Percentiles rank a stretch among this genome's conserved stretches.
phyloP scores from a whole-genome alignment of 768 basidiomycete species.

The Rhizopogon sp. region DNA sequence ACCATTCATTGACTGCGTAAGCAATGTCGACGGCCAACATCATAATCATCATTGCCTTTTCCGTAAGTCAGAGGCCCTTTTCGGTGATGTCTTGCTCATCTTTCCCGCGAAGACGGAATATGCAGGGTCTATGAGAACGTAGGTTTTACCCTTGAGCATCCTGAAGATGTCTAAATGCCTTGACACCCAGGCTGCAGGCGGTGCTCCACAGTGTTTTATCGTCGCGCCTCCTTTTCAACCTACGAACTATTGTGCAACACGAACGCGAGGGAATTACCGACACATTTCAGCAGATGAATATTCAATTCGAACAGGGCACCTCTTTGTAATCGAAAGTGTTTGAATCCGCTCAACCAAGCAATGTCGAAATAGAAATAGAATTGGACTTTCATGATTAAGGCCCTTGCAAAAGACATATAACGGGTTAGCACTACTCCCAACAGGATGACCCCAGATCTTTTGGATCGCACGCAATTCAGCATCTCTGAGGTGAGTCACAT shows the following conservation, averaged over 20 bases:
- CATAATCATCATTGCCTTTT: neutral
- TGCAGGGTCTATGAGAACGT: too few species aligned
- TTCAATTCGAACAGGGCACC: neutral
- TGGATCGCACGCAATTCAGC: slow-evolving; percentile 49
- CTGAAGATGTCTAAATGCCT: too few species aligned
- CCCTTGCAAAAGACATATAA: slow-evolving; percentile 36
- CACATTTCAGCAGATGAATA: neutral
- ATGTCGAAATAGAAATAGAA: neutral
- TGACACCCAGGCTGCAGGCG: too few species aligned
- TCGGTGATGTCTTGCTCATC: neutral
- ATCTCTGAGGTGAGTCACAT: slow-evolving; percentile 37
- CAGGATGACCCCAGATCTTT: slow-evolving; percentile 55
- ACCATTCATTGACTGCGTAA: neutral
- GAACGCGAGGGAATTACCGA: neutral
- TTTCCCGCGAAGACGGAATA: neutral
- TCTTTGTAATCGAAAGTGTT: too few species aligned
- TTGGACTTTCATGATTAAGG: neutral
- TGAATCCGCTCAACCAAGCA: too few species aligned
- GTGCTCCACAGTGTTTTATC: too few species aligned
- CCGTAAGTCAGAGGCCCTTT: neutral
- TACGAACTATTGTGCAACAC: neutral
- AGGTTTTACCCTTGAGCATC: too few species aligned
- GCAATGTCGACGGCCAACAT: neutral
- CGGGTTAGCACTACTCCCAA: slow-evolving; percentile 39
- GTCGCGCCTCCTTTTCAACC: too few species aligned